phyloP scores from a whole-genome alignment of 306 rosid species.

The Biancaea sappan region DNA sequence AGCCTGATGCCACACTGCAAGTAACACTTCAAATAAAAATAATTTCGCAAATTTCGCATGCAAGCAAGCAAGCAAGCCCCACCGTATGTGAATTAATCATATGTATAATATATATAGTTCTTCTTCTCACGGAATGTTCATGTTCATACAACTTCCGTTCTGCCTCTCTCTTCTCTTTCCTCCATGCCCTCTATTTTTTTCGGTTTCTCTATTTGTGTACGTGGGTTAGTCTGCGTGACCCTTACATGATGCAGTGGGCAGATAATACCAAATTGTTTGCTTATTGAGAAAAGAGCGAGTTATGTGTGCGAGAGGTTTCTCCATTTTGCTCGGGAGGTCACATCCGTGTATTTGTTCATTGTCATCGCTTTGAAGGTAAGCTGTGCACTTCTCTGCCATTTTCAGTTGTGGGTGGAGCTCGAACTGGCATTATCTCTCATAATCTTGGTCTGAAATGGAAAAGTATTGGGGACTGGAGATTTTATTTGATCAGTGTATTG shows the following conservation, averaged over 20 bases:
- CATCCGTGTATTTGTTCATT: slow-evolving; percentile 48
- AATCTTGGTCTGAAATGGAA: slow-evolving; percentile 27
- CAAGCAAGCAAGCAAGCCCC: background rate
- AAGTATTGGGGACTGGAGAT: slow-evolving; percentile 9
- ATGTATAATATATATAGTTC: no score
- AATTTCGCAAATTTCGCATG: background rate
- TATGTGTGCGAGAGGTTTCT: slow-evolving; percentile 4
- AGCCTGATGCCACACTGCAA: background rate
- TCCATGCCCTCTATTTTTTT: no score
- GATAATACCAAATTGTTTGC: slow-evolving; percentile 23
- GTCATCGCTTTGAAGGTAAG: slow-evolving; percentile 69
- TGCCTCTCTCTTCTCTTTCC: background rate
- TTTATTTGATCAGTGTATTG: slow-evolving; percentile 17
- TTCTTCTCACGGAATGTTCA: background rate
- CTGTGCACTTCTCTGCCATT: slow-evolving; percentile 35
- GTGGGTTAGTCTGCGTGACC: slow-evolving; percentile 32
- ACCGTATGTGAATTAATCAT: no score
- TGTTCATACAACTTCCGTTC: background rate
- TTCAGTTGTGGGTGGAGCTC: slow-evolving; percentile 21
- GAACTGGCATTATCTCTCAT: slow-evolving; percentile 36
- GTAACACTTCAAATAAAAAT: background rate
- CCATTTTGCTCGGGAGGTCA: slow-evolving; percentile 45
- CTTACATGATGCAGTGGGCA: background rate
- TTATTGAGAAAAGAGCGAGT: slow-evolving; percentile 34
- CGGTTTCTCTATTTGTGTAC: background rate